Base-by-base conservation (phyloP, 2,329 filamentous ascomycete genomes). In the Acrodontium crateriforme region DNA sequence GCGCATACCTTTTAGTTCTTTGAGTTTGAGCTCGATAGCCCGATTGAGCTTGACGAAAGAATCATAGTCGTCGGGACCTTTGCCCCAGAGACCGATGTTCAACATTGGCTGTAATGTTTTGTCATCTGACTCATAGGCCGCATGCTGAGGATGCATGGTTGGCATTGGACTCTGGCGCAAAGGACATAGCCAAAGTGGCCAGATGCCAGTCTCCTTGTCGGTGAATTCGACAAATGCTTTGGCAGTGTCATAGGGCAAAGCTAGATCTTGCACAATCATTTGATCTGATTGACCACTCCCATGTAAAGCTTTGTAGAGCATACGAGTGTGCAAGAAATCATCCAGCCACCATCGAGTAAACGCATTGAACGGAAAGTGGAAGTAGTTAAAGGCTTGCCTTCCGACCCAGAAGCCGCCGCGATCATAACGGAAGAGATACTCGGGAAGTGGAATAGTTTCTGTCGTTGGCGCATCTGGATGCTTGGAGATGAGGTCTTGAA, bases 381-480 rank as follows among this genome's bases (percentile, higher is more conserved):
- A 78, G 51, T 78, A 79, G 13, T 56, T 50, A 51, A 74, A 78
- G 2, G 72, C 69, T 32, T 72, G 69, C 13, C 55, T 55, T 7
- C 68, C 74, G 3, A 69, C 68, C 75, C 74, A 80, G 54, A 79
- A 79, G 3, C 67, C 72, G 25, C 73, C 75, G 18, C 74, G 65
- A 47, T 80, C 74, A 53, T 77, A 79, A 10, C 75, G 67, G 52
- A 80, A 80, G 34, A 79, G 65, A 49, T 80, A 80, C 44, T 79
- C 74, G 2, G 55, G 54, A 1, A 79, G 40, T 0, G 73, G 73
- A 2, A 79, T 63, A 31, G 67, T 67, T 32, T 78, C 72, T 30
- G 52, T 37, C 10, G 34, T 32, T 49, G 50, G 9, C 56, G 65
- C 35, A n/a, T 32, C 34, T 55, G 39, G 28, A 59, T 49, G 27